A percentile compares a stretch with the other conserved stretches of the same genome.
phyloP scores from a whole-genome alignment of 176 grass and related monocot species.

The Typha latifolia region DNA sequence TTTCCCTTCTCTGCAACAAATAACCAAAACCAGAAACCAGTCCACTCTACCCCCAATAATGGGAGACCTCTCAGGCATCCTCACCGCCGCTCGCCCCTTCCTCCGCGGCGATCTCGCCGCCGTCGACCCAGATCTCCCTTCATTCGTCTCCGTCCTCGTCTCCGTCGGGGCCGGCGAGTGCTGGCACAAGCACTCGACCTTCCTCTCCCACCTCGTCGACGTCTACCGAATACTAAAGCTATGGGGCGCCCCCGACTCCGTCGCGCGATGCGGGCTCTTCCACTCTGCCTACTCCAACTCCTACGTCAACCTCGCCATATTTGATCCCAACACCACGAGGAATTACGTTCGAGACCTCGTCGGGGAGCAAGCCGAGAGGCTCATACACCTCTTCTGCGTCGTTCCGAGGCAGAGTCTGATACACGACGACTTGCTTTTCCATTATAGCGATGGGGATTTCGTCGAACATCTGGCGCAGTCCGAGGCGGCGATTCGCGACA shows the following conservation, averaged over 20 bases:
- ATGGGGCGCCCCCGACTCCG: slow-evolving; percentile 46
- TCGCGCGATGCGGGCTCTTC: slow-evolving; percentile 62
- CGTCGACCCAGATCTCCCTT: slow-evolving; percentile 51
- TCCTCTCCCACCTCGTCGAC: slow-evolving; percentile 74
- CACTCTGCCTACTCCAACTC: slow-evolving; percentile 95
- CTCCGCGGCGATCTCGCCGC: slow-evolving; percentile 42
- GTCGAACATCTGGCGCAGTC: slow-evolving; percentile 28
- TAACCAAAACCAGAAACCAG: too few species aligned
- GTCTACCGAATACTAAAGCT: slow-evolving; percentile 59
- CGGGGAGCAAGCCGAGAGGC: slow-evolving; percentile 45
- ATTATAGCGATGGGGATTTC: slow-evolving; percentile 41
- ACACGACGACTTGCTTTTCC: slow-evolving; percentile 47
- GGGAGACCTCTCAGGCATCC: slow-evolving; percentile 17
- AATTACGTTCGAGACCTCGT: slow-evolving; percentile 31
- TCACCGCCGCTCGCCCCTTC: slow-evolving; percentile 50
- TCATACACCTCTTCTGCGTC: slow-evolving; percentile 86
- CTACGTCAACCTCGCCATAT: slow-evolving; percentile 92
- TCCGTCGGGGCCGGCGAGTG: slow-evolving; percentile 66
- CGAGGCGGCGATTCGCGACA: slow-evolving; percentile 33
- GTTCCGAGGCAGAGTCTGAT: slow-evolving; percentile 62
- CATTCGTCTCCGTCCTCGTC: slow-evolving; percentile 40
- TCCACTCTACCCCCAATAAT: too few species aligned
- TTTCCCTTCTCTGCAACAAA: too few species aligned
- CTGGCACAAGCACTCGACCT: slow-evolving; percentile 97
- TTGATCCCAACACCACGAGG: slow-evolving; percentile 49